phyloP scores from a whole-genome alignment of 345 rosid species.

The Eutrema japonicum region DNA sequence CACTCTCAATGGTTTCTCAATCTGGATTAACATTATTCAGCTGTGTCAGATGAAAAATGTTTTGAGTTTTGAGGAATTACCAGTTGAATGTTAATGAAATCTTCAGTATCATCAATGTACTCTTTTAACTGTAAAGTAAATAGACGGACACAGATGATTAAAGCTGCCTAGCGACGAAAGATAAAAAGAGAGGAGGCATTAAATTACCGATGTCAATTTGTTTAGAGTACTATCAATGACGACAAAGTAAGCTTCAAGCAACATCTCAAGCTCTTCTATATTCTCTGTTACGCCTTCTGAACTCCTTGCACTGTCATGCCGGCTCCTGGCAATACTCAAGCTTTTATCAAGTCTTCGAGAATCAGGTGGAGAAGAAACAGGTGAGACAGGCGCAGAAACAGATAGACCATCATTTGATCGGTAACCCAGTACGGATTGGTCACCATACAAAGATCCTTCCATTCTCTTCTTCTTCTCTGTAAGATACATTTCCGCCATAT shows the following conservation, averaged over 20 bases:
- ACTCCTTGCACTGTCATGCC: conserved; percentile 91
- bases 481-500: conserved; percentile 99
- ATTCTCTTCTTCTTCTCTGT: conserved; percentile 91
- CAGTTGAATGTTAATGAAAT: conserved; percentile 97
- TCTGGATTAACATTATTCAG: background rate
- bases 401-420: conserved; percentile 79
- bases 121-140: conserved; percentile 78
- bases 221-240: conserved; percentile 94
- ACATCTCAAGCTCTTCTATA: conserved; percentile 96
- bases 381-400: conserved; percentile 93
- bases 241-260: conserved; percentile 98
- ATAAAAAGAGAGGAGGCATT: background rate
- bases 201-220: conserved; percentile 88
- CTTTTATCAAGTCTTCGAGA: conserved; percentile 80
- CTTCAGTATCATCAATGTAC: conserved; percentile 96
- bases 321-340: conserved; percentile 87
- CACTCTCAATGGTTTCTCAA: background rate
- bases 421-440: conserved; percentile 73
- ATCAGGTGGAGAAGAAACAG: conserved; percentile 87
- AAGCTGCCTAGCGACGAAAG: background rate
- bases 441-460: conserved; percentile 81
- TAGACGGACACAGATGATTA: background rate
- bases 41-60: conserved; percentile 8
- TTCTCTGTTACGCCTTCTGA: conserved; percentile 72
- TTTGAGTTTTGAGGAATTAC: conserved; percentile 41